phyloP scores from a whole-genome alignment of 2,329 filamentous ascomycete genomes.

The Penicillium decumbens region DNA sequence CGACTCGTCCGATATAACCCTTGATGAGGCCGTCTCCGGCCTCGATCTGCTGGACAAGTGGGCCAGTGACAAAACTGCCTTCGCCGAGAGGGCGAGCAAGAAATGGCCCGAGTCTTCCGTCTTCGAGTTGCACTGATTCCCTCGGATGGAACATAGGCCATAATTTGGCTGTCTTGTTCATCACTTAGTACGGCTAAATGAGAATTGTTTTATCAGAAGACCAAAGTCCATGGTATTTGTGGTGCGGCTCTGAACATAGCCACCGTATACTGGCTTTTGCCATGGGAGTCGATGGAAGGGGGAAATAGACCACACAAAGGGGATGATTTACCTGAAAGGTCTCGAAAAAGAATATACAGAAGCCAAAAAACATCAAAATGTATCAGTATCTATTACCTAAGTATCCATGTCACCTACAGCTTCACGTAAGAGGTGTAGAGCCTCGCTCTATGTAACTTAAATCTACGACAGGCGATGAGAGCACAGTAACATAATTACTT shows the following conservation, averaged over 20 bases:
- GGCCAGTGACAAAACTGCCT: conserved; percentile 51
- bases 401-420: neutral
- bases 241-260: neutral
- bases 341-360: neutral
- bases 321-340: neutral
- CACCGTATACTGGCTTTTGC: neutral
- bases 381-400: neutral
- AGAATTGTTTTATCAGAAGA: neutral
- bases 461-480: too few species aligned
- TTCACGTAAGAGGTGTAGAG: neutral
- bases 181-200: neutral
- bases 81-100: conserved; percentile 39
- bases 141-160: neutral
- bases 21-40: conserved; percentile 55
- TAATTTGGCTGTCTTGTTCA: neutral
- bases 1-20: conserved; percentile 47
- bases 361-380: neutral
- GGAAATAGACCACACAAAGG: neutral
- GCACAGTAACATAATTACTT: too few species aligned
- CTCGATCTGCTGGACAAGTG: conserved; percentile 50
- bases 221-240: neutral
- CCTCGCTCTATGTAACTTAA: neutral
- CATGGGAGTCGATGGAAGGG: neutral
- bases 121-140: conserved; percentile 28
- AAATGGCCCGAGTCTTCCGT: conserved; percentile 41